A percentile compares a stretch with the other conserved stretches of the same genome.
Conservation (phyloP, 352 stramenopile genomes). For the Globisporangium uncinulatum region DNA sequence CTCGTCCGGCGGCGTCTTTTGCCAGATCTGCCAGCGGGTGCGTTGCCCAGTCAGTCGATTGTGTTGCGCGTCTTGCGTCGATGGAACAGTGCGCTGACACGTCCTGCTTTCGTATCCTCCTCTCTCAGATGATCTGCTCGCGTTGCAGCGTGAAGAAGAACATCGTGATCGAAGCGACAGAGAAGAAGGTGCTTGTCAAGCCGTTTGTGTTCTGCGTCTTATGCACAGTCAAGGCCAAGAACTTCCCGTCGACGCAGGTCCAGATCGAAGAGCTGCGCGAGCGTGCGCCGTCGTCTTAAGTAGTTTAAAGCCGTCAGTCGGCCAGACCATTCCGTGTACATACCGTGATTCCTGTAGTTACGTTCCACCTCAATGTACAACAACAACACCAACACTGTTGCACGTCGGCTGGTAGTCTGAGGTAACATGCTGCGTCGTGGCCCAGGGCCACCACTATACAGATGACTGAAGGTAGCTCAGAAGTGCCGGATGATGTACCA, state of each 20-base stretch:
- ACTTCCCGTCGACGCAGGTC: slow-evolving; percentile 19
- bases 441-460: too few species aligned
- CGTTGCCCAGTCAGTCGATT: neutral
- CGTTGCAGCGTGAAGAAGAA: slow-evolving; percentile 50
- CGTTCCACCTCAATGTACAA: too few species aligned
- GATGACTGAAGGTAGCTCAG: too few species aligned
- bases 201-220: slow-evolving; percentile 32
- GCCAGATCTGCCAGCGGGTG: slow-evolving; percentile 16
- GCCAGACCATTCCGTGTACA: neutral
- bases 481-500: too few species aligned
- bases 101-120: neutral
- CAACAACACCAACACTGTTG: too few species aligned
- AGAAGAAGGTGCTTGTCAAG: slow-evolving; percentile 17
- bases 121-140: slow-evolving; percentile 29
- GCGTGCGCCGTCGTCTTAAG: neutral
- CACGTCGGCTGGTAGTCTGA: too few species aligned
- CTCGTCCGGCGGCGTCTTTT: slow-evolving; percentile 23
- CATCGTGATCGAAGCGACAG: slow-evolving; percentile 26
- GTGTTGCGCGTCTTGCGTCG: too few species aligned
- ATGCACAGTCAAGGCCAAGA: slow-evolving; percentile 27
- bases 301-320: neutral
- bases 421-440: too few species aligned
- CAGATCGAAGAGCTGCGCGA: slow-evolving; percentile 27
- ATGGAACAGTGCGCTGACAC: neutral
- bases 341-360: too few species aligned